These are phyloP conservation scores for Diaporthe longicolla DNA, from an alignment of 2,329 filamentous ascomycete genomes.

Conservation along the genomic window DNA sequence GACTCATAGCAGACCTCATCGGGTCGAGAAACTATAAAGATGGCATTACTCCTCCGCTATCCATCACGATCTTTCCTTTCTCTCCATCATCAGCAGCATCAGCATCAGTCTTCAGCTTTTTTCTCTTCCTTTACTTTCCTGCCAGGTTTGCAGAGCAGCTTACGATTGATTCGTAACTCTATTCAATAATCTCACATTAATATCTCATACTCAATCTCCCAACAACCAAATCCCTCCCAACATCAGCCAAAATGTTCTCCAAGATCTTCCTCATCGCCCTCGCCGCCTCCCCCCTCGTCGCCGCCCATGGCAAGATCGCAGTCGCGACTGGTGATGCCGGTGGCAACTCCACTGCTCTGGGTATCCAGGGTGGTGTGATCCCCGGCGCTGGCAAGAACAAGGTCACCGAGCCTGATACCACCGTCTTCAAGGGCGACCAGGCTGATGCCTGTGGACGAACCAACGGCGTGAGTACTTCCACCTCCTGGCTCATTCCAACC, in stretches of 20 bases:
- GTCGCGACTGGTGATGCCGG: constrained; percentile 51
- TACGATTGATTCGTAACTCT: constrained; percentile 40
- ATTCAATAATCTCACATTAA: constrained; percentile 24
- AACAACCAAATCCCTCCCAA: neutral
- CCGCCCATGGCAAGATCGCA: constrained; percentile 50
- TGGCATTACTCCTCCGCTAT: neutral
- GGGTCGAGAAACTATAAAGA: constrained; percentile 34
- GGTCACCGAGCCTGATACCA: constrained; percentile 61
- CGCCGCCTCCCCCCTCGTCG: constrained; percentile 48
- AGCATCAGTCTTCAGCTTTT: constrained; percentile 39
- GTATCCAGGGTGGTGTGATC: constrained; percentile 54
- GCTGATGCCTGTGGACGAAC: constrained; percentile 57
- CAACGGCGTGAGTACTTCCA: constrained; percentile 41
- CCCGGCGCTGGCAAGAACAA: constrained; percentile 45
- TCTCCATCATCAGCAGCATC: constrained; percentile 41
- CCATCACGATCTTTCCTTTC: neutral
- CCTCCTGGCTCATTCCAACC: neutral
- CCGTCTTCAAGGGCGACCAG: constrained; percentile 57
- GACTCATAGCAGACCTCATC: neutral
- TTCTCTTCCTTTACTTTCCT: constrained; percentile 28
- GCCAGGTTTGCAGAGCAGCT: constrained; percentile 42
- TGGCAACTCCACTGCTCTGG: constrained; percentile 57
- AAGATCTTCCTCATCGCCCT: constrained; percentile 44
- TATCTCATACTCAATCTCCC: neutral
- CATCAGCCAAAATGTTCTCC: constrained; percentile 37